These are phyloP conservation scores for Akanthomyces muscarius DNA, from an alignment of 2,329 filamentous ascomycete species.

Conservation along the genomic window DNA sequence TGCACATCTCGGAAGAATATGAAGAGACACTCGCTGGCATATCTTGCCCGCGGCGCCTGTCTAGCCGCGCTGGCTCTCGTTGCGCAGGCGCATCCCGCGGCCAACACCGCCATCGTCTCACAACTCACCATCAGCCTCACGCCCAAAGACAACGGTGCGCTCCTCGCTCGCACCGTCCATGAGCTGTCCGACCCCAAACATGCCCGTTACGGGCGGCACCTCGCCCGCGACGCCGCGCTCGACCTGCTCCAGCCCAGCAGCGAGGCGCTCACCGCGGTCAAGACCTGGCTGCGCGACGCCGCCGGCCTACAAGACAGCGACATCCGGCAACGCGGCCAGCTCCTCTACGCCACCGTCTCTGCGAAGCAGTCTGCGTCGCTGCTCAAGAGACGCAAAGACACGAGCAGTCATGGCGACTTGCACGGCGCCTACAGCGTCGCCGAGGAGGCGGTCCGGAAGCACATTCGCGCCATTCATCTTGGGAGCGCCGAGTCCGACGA, in stretches of 20 bases:
- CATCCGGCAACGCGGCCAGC: conserved; percentile 33
- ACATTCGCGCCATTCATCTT: conserved; percentile 5
- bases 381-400: conserved; percentile 36
- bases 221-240: conserved; percentile 45
- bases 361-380: conserved; percentile 40
- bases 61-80: neutral
- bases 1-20: neutral
- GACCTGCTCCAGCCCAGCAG: conserved; percentile 43
- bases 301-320: conserved; percentile 36
- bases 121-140: conserved; percentile 30
- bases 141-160: conserved; percentile 22
- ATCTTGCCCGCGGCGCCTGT: neutral
- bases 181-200: conserved; percentile 47
- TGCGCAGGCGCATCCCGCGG: neutral
- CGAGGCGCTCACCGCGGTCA: conserved; percentile 37
- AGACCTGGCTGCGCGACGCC: conserved; percentile 40
- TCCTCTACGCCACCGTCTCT: conserved; percentile 41
- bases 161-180: conserved; percentile 41
- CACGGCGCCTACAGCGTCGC: neutral
- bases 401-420: neutral
- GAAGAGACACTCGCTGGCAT: neutral
- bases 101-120: neutral
- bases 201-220: conserved; percentile 45
- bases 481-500: neutral
- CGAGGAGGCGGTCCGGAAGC: neutral